These are phyloP conservation scores for Knoxia roxburghii DNA, from an alignment of 257 asterid genomes.

Conservation along the genomic window DNA sequence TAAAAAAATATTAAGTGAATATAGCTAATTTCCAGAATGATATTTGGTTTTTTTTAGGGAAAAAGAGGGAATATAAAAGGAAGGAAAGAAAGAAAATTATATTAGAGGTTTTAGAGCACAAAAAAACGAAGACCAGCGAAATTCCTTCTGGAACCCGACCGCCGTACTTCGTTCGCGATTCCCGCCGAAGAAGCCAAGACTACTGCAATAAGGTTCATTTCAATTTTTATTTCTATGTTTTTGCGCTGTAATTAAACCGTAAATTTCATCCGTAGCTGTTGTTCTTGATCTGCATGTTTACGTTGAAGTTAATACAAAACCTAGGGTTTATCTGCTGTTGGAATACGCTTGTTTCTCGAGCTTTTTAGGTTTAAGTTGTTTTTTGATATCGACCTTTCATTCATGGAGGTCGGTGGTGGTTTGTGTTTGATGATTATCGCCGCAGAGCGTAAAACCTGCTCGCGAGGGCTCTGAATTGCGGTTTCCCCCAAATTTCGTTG, in stretches of 20 bases:
- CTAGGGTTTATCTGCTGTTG: background rate
- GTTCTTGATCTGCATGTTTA: slow-evolving; percentile 2
- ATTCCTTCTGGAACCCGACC: background rate
- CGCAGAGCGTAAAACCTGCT: background rate
- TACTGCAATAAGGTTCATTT: background rate
- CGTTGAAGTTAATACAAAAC: background rate
- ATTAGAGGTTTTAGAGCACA: background rate
- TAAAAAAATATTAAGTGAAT: no score
- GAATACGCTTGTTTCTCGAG: background rate
- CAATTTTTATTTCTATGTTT: background rate
- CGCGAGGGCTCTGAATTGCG: background rate
- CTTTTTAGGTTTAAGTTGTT: background rate
- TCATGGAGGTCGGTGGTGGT: no score
- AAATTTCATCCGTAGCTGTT: slow-evolving; percentile 1
- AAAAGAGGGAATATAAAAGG: no score
- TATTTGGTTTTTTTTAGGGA: no score
- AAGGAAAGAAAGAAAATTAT: background rate
- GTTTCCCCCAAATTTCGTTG: background rate
- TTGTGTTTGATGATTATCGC: background rate
- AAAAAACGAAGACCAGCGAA: background rate
- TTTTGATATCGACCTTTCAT: no score
- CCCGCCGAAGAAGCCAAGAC: background rate
- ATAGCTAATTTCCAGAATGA: no score
- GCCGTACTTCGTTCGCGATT: background rate
- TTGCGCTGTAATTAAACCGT: background rate